Conservation (phyloP, 192 early-diverging fungal genomes). For the Thoreauomyces humboldtii region DNA sequence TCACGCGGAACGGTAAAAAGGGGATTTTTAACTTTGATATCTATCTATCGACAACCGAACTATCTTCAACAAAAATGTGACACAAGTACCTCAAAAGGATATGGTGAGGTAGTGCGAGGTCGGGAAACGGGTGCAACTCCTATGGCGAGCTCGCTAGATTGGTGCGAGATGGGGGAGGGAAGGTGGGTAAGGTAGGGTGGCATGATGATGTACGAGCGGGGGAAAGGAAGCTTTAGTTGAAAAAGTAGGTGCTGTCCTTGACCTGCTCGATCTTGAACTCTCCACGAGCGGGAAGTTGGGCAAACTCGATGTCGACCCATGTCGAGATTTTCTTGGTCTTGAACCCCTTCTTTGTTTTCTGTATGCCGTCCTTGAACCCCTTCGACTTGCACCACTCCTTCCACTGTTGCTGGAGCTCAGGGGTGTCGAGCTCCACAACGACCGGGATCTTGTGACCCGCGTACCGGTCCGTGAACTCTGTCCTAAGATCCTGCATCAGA, state of each 20-base stretch:
- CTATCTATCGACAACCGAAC: too few relatives aligned
- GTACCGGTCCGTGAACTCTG: constrained; percentile 83
- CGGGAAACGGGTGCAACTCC: too few relatives aligned
- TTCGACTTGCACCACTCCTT: constrained; percentile 17
- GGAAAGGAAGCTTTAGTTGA: constrained; percentile 79
- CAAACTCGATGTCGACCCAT: constrained; percentile 67
- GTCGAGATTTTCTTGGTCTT: constrained; percentile 20
- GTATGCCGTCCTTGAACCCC: constrained; percentile 7
- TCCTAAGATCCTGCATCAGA: constrained; percentile 78
- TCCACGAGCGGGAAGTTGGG: constrained; percentile 75
- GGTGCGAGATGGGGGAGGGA: too few relatives aligned
- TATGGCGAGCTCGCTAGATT: too few relatives aligned
- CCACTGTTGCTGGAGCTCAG: constrained; percentile 30
- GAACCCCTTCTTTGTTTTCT: constrained; percentile 7
- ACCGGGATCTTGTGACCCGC: constrained; percentile 66
- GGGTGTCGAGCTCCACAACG: constrained; percentile 31
- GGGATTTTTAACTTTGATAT: too few relatives aligned
- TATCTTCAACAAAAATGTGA: too few relatives aligned
- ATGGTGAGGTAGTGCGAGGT: too few relatives aligned
- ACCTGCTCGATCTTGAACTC: constrained; percentile 83
- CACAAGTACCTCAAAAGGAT: too few relatives aligned
- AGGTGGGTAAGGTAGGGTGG: too few relatives aligned
- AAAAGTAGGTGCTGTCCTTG: constrained; percentile 83
- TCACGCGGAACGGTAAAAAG: too few relatives aligned
- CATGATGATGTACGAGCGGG: too few relatives aligned